phyloP scores from a whole-genome alignment of 495 filamentous ascomycete genomes.

The Penicillium malachiteum region DNA sequence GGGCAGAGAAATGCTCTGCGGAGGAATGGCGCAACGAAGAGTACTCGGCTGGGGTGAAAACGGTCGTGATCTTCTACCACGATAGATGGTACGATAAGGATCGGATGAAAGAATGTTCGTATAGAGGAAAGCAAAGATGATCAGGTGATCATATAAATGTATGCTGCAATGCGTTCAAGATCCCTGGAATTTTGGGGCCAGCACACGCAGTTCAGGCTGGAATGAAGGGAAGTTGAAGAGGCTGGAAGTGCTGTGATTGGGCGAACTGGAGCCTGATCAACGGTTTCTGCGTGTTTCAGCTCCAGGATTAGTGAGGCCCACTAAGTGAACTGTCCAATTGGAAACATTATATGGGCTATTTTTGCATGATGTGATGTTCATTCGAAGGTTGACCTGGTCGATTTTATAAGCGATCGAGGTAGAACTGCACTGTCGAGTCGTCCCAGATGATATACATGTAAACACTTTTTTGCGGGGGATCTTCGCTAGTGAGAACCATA shows the following conservation, averaged over 20 bases:
- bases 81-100: not conserved
- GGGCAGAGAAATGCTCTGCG: constrained; percentile 1
- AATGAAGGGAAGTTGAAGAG: constrained; percentile 21
- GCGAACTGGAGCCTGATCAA: constrained; percentile 15
- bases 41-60: not conserved
- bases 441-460: not conserved
- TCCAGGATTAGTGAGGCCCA: constrained; percentile 3
- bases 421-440: no score
- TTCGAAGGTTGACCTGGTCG: no score
- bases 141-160: not conserved
- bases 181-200: not conserved
- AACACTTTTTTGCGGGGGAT: not conserved
- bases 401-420: no score
- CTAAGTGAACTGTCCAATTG: constrained; percentile 1
- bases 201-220: not conserved
- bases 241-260: constrained; percentile 29
- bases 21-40: constrained; percentile 13
- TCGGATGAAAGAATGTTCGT: not conserved
- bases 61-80: constrained; percentile 3
- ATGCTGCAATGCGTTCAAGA: not conserved
- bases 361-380: not conserved
- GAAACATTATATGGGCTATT: not conserved
- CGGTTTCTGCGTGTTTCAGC: constrained; percentile 14
- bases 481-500: not conserved
- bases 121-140: not conserved